phyloP scores from a whole-genome alignment of 2,329 filamentous ascomycete genomes.

The Ilyonectria destructans region DNA sequence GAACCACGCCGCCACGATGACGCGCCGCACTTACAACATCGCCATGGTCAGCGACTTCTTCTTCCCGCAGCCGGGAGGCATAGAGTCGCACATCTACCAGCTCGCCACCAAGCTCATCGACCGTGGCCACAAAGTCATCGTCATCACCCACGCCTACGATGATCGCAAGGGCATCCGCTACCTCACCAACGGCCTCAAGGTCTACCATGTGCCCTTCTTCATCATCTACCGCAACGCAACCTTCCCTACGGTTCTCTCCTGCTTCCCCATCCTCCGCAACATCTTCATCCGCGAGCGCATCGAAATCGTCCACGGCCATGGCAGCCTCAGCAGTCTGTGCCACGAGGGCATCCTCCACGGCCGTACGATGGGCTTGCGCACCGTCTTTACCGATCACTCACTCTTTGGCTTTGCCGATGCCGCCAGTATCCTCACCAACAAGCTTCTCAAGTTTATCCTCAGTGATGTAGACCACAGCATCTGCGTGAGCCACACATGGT shows the following conservation, averaged over 20 bases:
- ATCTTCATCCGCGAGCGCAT: slow-evolving; percentile 96
- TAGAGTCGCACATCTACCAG: slow-evolving; percentile 99
- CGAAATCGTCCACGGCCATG: slow-evolving; percentile 98
- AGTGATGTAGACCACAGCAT: slow-evolving; percentile 99
- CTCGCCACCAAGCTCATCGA: slow-evolving; percentile 96
- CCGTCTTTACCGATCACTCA: slow-evolving; percentile 98
- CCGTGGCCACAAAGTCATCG: slow-evolving; percentile 96
- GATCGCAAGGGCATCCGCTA: slow-evolving; percentile 94
- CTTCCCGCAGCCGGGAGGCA: slow-evolving; percentile 95
- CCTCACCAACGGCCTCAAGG: slow-evolving; percentile 97
- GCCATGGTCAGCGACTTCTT: slow-evolving; percentile 99
- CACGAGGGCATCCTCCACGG: slow-evolving; percentile 96
- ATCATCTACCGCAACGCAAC: slow-evolving; percentile 95
- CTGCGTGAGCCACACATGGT: slow-evolving; percentile 98
- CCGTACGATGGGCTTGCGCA: slow-evolving; percentile 94
- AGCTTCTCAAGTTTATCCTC: slow-evolving; percentile 94
- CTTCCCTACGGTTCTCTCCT: slow-evolving; percentile 97
- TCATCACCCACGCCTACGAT: slow-evolving; percentile 96
- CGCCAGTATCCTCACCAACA: slow-evolving; percentile 95
- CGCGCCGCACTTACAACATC: slow-evolving; percentile 76
- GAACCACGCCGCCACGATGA: slow-evolving; percentile 58
- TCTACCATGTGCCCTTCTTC: slow-evolving; percentile 97
- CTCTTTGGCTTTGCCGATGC: slow-evolving; percentile 98
- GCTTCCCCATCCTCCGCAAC: slow-evolving; percentile 97
- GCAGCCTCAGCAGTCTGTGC: slow-evolving; percentile 91